These are phyloP conservation scores for Calocera cornea DNA, from an alignment of 768 basidiomycete genomes.

Conservation along the genomic window DNA sequence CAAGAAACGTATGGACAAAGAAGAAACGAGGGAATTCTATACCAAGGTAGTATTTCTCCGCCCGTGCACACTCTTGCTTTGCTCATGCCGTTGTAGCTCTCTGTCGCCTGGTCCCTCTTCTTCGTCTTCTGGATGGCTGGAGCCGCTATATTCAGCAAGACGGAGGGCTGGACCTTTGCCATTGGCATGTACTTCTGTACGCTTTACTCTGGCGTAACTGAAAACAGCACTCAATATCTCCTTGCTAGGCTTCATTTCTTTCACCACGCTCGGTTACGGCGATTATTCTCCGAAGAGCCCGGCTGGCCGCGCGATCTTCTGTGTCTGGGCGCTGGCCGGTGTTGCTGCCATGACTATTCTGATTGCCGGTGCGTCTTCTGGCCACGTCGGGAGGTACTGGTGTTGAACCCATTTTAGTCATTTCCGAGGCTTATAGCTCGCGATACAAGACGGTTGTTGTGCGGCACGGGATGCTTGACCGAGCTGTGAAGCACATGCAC, in stretches of 20 bases:
- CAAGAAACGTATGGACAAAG: constrained; percentile 19
- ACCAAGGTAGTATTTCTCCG: constrained; percentile 31
- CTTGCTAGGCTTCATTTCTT: background rate
- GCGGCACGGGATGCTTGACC: constrained; percentile 1
- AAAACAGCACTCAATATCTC: background rate
- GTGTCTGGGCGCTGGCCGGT: constrained; percentile 2
- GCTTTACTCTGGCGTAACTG: constrained; percentile 14
- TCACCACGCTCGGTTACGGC: constrained; percentile 10
- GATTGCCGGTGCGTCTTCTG: background rate
- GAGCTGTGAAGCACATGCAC: constrained; percentile 2
- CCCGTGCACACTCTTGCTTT: background rate
- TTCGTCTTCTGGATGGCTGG: constrained; percentile 68
- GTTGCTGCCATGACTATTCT: background rate
- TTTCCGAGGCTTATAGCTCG: background rate
- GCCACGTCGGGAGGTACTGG: background rate
- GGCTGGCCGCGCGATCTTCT: constrained; percentile 13
- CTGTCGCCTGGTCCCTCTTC: constrained; percentile 46
- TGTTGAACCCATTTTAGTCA: background rate
- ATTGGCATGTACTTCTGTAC: constrained; percentile 61
- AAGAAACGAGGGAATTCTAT: constrained; percentile 39
- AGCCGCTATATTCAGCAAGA: constrained; percentile 48
- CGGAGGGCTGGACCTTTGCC: constrained; percentile 57
- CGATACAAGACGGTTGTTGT: background rate
- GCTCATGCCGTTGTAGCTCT: background rate
- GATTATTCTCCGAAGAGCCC: constrained; percentile 8